These are phyloP conservation scores for Pterocarpus macrocarpus DNA, from an alignment of 306 rosid species.

Conservation along the genomic window DNA sequence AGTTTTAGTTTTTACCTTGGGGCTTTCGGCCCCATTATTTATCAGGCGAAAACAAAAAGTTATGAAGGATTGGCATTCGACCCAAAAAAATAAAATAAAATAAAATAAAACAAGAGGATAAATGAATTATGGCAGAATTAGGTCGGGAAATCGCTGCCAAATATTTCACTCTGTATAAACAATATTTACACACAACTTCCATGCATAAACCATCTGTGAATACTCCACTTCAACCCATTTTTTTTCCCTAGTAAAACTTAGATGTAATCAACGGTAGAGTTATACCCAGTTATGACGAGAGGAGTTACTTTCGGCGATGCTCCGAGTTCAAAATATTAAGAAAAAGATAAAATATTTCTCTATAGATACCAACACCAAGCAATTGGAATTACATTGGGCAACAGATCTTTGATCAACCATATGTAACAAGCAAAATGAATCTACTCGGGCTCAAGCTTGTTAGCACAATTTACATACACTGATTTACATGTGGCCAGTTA, in stretches of 20 bases:
- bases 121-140: too few species aligned
- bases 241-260: background rate
- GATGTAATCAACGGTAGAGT: background rate
- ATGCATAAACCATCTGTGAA: background rate
- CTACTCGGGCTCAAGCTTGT: constrained; percentile 53
- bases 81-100: too few species aligned
- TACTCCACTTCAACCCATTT: background rate
- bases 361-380: constrained; percentile 19
- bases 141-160: too few species aligned
- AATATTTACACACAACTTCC: background rate
- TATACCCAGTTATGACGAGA: constrained; percentile 5
- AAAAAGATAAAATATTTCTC: background rate
- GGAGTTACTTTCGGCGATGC: constrained; percentile 10
- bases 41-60: too few species aligned
- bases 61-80: too few species aligned
- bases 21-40: background rate
- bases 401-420: constrained; percentile 44
- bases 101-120: too few species aligned
- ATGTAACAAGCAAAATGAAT: constrained; percentile 37
- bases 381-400: constrained; percentile 24
- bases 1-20: background rate
- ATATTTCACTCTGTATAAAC: too few species aligned
- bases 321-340: constrained; percentile 19
- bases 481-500: constrained; percentile 52
- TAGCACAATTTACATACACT: constrained; percentile 57